Evolutionary conservation across 371 early-diverging fungal species (phyloP), one percentile per base, ranked within the genome.

Genomic region (Apophysomyces elegans): DNA sequence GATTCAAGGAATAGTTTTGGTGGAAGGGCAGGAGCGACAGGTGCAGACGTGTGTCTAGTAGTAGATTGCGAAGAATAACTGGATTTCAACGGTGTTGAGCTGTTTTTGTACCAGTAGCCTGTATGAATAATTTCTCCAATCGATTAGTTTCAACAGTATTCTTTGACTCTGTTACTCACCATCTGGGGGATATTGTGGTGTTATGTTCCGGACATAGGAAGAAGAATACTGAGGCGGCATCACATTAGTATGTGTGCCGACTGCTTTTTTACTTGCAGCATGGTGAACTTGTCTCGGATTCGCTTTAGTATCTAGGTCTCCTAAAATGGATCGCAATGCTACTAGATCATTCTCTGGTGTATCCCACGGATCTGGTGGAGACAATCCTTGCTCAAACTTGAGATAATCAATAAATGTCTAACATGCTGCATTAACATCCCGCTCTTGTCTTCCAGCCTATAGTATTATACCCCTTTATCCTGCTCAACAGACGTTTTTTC

Each of bases 291-390:
- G n/a, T 8, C 50, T 32, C 18, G 63, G 26, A 37, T 59, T 37
- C 38, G 62, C 26, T 62, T 56, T 56, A 35, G 35, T 46, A 36
- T 54, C 66, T 46, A 44, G 36, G 37, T 64, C 63, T 16, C 77
- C 75, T 32, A 79, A 60, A 45, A 82, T 74, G 1, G 78, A 77
- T n/a, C 78, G 74, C 41, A 88, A 64, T 26, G 86, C 88, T 14
- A 77, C 80, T 61, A 86, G 59, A 64, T 79, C 80, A 56, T 76
- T 80, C 58, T 80, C 86, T 13, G 85, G 85, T 16, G 85, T 79
- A 69, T 89, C 90, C 91, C 91, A 91, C 7, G 90, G 91, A 75
- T 90, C 90, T 32, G 86, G 86, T 3, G 91, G 90, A 32, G 90
- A 86, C 14, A 88, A 67, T 36, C 90, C 91, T 67, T 88, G 90